Evolutionary conservation across 2,329 filamentous ascomycete genomes (phyloP).

Genomic region (Penicillium sp.): DNA sequence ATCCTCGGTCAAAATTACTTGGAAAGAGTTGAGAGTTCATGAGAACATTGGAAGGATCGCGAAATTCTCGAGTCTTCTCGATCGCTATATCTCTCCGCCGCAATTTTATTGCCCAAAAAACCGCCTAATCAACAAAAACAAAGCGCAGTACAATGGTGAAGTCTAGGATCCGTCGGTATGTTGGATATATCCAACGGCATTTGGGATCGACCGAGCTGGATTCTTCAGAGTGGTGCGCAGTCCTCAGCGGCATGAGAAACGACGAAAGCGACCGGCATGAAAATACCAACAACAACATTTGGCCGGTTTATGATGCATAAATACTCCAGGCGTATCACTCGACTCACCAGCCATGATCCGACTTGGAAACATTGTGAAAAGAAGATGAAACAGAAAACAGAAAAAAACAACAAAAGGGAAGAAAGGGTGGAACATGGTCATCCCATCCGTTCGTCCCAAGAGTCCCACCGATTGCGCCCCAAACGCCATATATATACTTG

Average conservation of each 20-base stretch:
- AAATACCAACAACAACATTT: not conserved
- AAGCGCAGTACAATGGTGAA: not conserved
- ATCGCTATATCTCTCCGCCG: not conserved
- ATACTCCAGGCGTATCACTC: not conserved
- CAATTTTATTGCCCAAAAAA: not conserved
- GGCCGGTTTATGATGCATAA: not conserved
- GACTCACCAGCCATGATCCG: not conserved
- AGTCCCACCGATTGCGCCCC: not conserved
- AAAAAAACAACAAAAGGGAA: not conserved
- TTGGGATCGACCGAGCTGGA: not conserved
- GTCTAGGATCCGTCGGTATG: not conserved
- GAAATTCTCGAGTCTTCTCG: not conserved
- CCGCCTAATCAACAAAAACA: not conserved
- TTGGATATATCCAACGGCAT: not conserved
- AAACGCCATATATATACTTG: not conserved
- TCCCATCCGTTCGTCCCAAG: not conserved
- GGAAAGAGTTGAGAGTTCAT: constrained; percentile 10
- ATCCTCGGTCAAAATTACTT: constrained; percentile 29
- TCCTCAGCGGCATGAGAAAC: not conserved
- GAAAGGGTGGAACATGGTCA: not conserved
- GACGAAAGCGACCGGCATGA: not conserved
- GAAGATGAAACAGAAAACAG: not conserved
- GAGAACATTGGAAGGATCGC: not conserved
- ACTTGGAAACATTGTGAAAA: not conserved
- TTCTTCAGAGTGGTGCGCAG: not conserved